phyloP scores from a whole-genome alignment of 2,329 filamentous ascomycete genomes.

The Alternaria conjuncta region DNA sequence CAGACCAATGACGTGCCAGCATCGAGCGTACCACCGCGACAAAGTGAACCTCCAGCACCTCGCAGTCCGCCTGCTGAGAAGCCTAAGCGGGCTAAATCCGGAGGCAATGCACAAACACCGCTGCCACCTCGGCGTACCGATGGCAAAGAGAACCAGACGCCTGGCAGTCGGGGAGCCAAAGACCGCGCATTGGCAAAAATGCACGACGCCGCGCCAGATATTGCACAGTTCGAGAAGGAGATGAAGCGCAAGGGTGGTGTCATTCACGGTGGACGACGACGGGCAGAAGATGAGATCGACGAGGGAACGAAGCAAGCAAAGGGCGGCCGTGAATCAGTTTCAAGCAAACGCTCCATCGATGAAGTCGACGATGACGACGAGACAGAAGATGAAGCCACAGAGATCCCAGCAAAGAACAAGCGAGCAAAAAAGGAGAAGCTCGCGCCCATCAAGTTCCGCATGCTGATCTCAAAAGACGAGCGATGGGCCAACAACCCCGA shows the following conservation, averaged over 20 bases:
- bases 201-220: conserved; percentile 80
- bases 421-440: conserved; percentile 57
- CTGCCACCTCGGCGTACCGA: conserved; percentile 44
- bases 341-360: conserved; percentile 54
- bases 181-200: conserved; percentile 79
- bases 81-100: conserved; percentile 33
- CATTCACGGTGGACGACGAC: conserved; percentile 59
- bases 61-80: conserved; percentile 30
- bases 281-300: conserved; percentile 46
- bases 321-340: conserved; percentile 46
- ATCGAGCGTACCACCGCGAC: conserved; percentile 23
- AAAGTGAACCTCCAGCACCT: conserved; percentile 16
- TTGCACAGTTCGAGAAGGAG: conserved; percentile 91
- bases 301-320: conserved; percentile 40
- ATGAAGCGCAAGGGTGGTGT: conserved; percentile 79
- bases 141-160: conserved; percentile 85
- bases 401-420: conserved; percentile 67
- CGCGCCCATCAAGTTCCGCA: conserved; percentile 72
- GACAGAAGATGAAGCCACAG: conserved; percentile 55
- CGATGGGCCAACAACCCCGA: conserved; percentile 77
- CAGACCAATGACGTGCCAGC: conserved; percentile 25
- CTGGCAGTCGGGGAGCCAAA: conserved; percentile 86
- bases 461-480: conserved; percentile 84
- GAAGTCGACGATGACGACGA: conserved; percentile 51
- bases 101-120: conserved; percentile 58